phyloP scores from a whole-genome alignment of 1,284 basidiomycete species.

The Ceratobasidium sp. region DNA sequence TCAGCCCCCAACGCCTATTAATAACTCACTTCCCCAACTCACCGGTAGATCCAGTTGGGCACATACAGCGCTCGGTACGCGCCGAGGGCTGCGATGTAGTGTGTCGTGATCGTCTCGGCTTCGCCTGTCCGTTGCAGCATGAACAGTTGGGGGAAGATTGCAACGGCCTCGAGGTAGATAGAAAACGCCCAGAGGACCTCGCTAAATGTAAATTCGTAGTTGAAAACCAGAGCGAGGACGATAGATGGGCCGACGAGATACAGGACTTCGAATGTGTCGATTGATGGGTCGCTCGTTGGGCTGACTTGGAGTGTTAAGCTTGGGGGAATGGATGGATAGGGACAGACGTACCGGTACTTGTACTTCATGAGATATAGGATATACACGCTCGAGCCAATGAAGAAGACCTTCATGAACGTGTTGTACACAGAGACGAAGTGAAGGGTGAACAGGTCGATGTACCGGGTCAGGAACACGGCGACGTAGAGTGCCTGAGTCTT shows the following conservation, averaged over 20 bases:
- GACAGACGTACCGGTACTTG: constrained; percentile 79
- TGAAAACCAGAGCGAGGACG: constrained; percentile 89
- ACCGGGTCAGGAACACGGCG: constrained; percentile 89
- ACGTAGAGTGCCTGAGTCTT: constrained; percentile 97
- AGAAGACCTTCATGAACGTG: constrained; percentile 97
- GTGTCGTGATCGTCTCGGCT: constrained; percentile 98
- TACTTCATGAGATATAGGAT: constrained; percentile 95
- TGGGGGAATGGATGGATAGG: too few species aligned
- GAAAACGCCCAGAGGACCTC: constrained; percentile 97
- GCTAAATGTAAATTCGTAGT: constrained; percentile 82
- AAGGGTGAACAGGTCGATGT: constrained; percentile 87
- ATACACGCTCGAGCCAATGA: constrained; percentile 90
- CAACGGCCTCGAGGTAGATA: constrained; percentile 96
- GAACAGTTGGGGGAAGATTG: constrained; percentile 97
- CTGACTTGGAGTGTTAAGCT: too few species aligned
- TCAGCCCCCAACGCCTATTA: not conserved
- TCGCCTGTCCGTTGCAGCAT: constrained; percentile 98
- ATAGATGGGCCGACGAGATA: constrained; percentile 89
- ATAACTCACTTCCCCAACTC: constrained; percentile 55
- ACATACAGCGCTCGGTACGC: constrained; percentile 96
- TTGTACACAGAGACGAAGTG: constrained; percentile 86
- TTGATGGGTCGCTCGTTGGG: constrained; percentile 95
- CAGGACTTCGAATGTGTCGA: constrained; percentile 96
- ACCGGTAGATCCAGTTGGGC: constrained; percentile 99
- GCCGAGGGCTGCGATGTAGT: constrained; percentile 97